Conservation (phyloP, 1,139 yeast genomes). For the Yamadazyma dendronema region DNA sequence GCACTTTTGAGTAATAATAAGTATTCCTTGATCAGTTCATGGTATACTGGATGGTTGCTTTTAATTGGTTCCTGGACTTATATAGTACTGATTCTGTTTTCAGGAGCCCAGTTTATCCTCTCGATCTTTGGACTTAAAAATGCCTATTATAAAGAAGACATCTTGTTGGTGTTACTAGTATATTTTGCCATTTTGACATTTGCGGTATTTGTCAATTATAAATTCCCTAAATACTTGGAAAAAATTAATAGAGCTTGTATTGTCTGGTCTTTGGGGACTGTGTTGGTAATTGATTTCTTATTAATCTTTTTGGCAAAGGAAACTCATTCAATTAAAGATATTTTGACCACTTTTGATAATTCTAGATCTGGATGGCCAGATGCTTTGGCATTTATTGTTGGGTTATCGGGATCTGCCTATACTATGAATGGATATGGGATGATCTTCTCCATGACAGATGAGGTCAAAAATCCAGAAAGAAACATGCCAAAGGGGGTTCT, state of each 20-base stretch:
- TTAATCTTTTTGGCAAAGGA: conserved; percentile 58
- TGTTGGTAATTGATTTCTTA: conserved; percentile 63
- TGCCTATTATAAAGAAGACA: conserved; percentile 56
- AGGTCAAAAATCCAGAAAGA: conserved; percentile 71
- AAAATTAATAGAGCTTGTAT: conserved; percentile 64
- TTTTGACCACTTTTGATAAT: conserved; percentile 69
- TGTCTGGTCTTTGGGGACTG: conserved; percentile 71
- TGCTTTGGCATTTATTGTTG: conserved; percentile 64
- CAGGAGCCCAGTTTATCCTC: conserved; percentile 70
- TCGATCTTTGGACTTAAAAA: conserved; percentile 63
- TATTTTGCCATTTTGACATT: conserved; percentile 55
- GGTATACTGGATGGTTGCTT: conserved; percentile 78
- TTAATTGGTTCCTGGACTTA: conserved; percentile 76
- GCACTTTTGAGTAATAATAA: conserved; percentile 62
- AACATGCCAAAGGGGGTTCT: conserved; percentile 79
- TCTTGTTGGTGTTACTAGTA: conserved; percentile 52
- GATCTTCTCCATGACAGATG: conserved; percentile 80
- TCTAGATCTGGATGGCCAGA: conserved; percentile 72
- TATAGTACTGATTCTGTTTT: conserved; percentile 68
- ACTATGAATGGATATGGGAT: conserved; percentile 82
- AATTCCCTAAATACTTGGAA: conserved; percentile 59
- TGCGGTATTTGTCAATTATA: conserved; percentile 62
- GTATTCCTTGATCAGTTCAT: conserved; percentile 55
- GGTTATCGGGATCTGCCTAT: conserved; percentile 75
- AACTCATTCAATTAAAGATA: conserved; percentile 58